Evolutionary conservation across 1,139 yeast genomes (phyloP).

Genomic region (Kodamaea suecica): DNA sequence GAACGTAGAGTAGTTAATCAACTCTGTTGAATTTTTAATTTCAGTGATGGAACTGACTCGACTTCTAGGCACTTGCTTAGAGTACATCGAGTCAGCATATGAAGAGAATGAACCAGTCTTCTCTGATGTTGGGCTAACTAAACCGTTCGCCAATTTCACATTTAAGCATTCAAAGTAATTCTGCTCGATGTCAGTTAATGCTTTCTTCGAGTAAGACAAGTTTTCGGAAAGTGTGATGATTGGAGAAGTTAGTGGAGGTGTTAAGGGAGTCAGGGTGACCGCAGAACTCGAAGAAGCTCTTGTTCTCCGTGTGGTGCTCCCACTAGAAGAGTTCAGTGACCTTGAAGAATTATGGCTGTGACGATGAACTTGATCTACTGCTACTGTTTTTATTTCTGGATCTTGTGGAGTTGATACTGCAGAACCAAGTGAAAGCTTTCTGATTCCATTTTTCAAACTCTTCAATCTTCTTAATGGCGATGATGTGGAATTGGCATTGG

Average conservation of each 20-base stretch:
- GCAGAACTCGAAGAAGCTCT: constrained; percentile 14
- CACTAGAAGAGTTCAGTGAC: constrained; percentile 9
- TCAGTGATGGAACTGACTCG: constrained; percentile 25
- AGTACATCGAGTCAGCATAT: neutral
- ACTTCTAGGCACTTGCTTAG: constrained; percentile 4
- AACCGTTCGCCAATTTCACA: constrained; percentile 7
- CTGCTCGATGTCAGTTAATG: constrained; percentile 35
- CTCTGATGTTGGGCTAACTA: constrained; percentile 4
- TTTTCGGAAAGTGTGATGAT: constrained; percentile 42
- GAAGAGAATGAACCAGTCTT: constrained; percentile 5
- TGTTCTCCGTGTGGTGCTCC: constrained; percentile 12
- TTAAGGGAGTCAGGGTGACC: constrained; percentile 23
- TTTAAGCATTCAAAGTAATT: constrained; percentile 31
- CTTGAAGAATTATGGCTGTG: constrained; percentile 15
- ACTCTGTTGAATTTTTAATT: constrained; percentile 28
- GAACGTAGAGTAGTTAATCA: constrained; percentile 31
- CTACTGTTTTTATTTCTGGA: no score
- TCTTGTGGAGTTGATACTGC: constrained; percentile 4
- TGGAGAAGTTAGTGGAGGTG: constrained; percentile 40
- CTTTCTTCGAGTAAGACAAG: constrained; percentile 26
- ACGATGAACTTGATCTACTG: constrained; percentile 2
- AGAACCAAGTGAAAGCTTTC: constrained; percentile 29
- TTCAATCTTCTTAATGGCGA: constrained; percentile 35
- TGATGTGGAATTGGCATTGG: constrained; percentile 15
- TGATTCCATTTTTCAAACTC: constrained; percentile 37